Evolutionary conservation across 2,329 filamentous ascomycete genomes (phyloP).

Genomic region (Colletotrichum ledebouriae): DNA sequence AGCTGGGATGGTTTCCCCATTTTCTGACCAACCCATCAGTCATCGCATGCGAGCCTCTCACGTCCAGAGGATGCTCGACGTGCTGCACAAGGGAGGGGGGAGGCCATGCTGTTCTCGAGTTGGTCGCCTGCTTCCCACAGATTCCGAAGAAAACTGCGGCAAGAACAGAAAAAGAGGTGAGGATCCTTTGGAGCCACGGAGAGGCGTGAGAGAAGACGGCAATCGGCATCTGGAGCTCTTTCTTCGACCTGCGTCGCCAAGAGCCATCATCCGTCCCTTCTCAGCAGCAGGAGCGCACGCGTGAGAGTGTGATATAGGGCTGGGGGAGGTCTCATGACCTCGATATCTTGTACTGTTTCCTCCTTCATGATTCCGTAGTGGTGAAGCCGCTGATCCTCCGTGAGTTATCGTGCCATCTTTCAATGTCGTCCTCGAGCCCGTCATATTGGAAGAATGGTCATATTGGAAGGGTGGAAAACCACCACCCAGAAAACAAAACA

Average conservation of each 20-base stretch:
- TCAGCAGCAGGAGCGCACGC: constrained; percentile 27
- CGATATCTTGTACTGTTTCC: not conserved
- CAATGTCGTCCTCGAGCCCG: not conserved
- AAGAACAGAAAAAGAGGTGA: not conserved
- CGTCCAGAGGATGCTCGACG: not conserved
- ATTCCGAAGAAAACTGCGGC: not conserved
- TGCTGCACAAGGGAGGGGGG: not conserved
- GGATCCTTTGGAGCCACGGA: constrained; percentile 1
- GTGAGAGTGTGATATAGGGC: constrained; percentile 11
- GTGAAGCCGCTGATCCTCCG: not conserved
- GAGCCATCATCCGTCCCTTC: constrained; percentile 26
- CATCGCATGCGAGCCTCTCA: constrained; percentile 23
- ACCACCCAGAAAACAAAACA: constrained; percentile 24
- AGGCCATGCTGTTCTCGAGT: not conserved
- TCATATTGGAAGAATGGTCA: not conserved
- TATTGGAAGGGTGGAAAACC: constrained; percentile 1
- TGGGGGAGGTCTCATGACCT: not conserved
- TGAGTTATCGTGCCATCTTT: not conserved
- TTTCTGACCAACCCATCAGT: constrained; percentile 7
- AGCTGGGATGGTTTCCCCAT: not conserved
- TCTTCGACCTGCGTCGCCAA: constrained; percentile 25
- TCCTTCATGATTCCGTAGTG: not conserved
- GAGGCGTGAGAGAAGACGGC: constrained; percentile 34
- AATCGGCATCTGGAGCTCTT: constrained; percentile 26
- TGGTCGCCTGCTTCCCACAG: not conserved